These are phyloP conservation scores for Cystobasidiaceae sp. DNA, from an alignment of 1,284 basidiomycete genomes.

Conservation along the genomic window DNA sequence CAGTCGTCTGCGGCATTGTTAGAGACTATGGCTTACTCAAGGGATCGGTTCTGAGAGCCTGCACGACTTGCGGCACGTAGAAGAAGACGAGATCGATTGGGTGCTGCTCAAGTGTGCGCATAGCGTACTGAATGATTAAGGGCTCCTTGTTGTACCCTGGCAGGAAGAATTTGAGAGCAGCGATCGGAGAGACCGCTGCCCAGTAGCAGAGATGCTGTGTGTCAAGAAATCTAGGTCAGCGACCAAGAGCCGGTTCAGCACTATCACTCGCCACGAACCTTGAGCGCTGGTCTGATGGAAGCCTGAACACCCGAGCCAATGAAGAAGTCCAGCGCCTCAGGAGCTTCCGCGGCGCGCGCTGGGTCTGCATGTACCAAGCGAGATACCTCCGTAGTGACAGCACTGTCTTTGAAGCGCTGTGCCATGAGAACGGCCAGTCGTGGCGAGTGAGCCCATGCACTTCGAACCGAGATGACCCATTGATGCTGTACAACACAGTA, in stretches of 20 bases:
- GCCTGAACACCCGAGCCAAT: constrained; percentile 65
- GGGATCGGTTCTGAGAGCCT: constrained; percentile 82
- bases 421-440: constrained; percentile 73
- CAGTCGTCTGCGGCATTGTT: not conserved
- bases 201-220: constrained; percentile 75
- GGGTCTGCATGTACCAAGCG: constrained; percentile 70
- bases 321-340: constrained; percentile 74
- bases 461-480: constrained; percentile 65
- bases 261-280: constrained; percentile 52
- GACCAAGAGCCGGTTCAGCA: not conserved
- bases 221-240: constrained; percentile 34
- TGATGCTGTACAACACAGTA: constrained; percentile 52
- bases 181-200: constrained; percentile 81
- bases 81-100: constrained; percentile 95
- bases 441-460: constrained; percentile 77
- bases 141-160: constrained; percentile 76
- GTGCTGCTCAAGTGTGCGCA: constrained; percentile 90
- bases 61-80: constrained; percentile 98
- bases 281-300: constrained; percentile 61
- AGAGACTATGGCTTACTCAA: constrained; percentile 57
- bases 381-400: constrained; percentile 63
- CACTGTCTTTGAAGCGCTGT: constrained; percentile 73
- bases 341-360: constrained; percentile 62
- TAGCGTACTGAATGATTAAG: constrained; percentile 88
- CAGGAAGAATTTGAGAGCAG: constrained; percentile 82